phyloP scores from a whole-genome alignment of 2,329 filamentous ascomycete genomes.

The Beauveria pseudobassiana region DNA sequence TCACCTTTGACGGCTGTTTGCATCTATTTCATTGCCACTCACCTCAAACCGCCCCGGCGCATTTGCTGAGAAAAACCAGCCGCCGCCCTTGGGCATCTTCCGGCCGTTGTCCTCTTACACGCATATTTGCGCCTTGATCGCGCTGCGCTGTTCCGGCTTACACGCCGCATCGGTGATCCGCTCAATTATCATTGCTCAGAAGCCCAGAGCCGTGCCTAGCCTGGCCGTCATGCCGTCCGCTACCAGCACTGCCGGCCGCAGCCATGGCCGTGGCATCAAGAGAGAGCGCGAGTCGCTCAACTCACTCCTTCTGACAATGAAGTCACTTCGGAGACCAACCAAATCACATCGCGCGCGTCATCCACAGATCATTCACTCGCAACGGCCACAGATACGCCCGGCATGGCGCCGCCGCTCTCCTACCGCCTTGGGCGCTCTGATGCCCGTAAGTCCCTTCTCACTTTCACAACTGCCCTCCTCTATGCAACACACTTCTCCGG shows the following conservation, averaged over 20 bases:
- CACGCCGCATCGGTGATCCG: neutral
- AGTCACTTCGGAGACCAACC: neutral
- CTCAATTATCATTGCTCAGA: neutral
- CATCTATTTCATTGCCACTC: too few relatives aligned
- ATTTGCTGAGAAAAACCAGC: neutral
- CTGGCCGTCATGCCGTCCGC: neutral
- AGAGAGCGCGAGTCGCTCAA: slow-evolving; percentile 8
- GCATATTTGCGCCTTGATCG: too few relatives aligned
- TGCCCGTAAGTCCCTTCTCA: slow-evolving; percentile 27
- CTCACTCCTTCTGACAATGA: slow-evolving; percentile 7
- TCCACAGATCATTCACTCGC: neutral
- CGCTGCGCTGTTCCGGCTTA: neutral
- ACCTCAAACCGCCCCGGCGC: too few relatives aligned
- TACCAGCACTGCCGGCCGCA: neutral
- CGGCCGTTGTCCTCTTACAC: neutral
- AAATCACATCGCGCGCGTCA: neutral
- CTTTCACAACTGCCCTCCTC: neutral
- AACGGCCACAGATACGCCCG: slow-evolving; percentile 4
- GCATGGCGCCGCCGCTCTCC: slow-evolving; percentile 7
- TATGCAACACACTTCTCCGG: neutral
- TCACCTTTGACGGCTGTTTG: neutral
- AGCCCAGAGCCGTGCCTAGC: neutral
- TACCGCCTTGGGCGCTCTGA: slow-evolving; percentile 27
- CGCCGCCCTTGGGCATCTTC: too few relatives aligned
- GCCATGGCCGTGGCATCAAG: slow-evolving; percentile 1